Evolutionary conservation across 176 grass and related monocot species (phyloP).

Genomic region (Canna indica): DNA sequence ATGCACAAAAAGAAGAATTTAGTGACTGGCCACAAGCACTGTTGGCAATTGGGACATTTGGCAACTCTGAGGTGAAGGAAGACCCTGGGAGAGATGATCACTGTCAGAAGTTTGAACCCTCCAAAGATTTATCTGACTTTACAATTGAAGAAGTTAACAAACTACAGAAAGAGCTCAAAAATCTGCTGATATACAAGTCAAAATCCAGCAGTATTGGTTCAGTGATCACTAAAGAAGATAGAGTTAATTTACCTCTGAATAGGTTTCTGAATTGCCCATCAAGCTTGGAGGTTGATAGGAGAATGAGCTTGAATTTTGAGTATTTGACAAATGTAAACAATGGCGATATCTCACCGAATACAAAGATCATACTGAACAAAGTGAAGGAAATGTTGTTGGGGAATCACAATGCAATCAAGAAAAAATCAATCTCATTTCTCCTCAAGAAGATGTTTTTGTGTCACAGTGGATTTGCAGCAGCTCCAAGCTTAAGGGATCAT

Average conservation of each 20-base stretch:
- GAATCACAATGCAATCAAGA: slow-evolving; percentile 34
- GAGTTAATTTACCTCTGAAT: neutral
- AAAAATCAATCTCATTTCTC: slow-evolving; percentile 45
- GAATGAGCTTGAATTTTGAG: neutral
- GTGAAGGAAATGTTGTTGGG: slow-evolving; percentile 28
- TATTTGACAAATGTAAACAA: slow-evolving; percentile 27
- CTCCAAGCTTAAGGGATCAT: slow-evolving; percentile 14
- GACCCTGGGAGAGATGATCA: slow-evolving; percentile 18
- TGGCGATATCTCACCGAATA: slow-evolving; percentile 19
- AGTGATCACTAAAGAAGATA: neutral
- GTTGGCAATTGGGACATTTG: slow-evolving; percentile 67
- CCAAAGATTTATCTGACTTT: slow-evolving; percentile 50
- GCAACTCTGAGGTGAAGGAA: slow-evolving; percentile 28
- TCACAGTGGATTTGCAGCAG: slow-evolving; percentile 37
- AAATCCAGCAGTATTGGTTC: neutral
- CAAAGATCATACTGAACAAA: slow-evolving; percentile 37
- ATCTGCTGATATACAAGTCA: slow-evolving; percentile 20
- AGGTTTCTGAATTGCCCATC: slow-evolving; percentile 2
- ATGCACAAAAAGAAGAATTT: slow-evolving; percentile 24
- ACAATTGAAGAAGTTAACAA: slow-evolving; percentile 64
- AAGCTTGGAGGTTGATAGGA: neutral
- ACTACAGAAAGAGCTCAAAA: slow-evolving; percentile 60
- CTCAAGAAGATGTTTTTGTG: slow-evolving; percentile 42
- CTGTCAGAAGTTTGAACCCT: neutral
- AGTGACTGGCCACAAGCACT: slow-evolving; percentile 32